Evolutionary conservation across 2,329 filamentous ascomycete genomes (phyloP).

Genomic region (Talaromyces sp.): DNA sequence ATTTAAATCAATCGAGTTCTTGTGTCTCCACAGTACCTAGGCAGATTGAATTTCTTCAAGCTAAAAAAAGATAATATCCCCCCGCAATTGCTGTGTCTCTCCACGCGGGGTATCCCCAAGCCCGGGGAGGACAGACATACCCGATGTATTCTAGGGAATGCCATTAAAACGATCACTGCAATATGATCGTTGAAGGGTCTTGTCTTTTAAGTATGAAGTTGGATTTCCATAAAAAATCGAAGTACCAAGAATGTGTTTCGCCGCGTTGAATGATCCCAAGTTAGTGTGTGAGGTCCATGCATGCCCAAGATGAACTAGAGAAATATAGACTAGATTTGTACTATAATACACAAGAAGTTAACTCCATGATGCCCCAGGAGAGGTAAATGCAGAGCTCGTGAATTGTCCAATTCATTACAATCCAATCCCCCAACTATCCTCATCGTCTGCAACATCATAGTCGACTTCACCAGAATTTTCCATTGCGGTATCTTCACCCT

Average conservation of each 20-base stretch:
- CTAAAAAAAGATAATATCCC: neutral
- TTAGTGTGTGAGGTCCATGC: no score
- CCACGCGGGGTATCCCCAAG: neutral
- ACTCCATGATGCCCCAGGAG: neutral
- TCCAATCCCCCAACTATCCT: conserved; percentile 18
- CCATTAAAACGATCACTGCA: no score
- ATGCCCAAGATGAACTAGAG: no score
- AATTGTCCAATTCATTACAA: conserved; percentile 6
- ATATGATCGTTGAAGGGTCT: no score
- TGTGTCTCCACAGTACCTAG: neutral
- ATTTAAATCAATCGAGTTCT: neutral
- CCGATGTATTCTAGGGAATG: neutral
- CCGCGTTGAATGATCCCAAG: no score
- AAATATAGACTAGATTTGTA: neutral
- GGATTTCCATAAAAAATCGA: no score
- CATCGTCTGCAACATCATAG: conserved; percentile 50
- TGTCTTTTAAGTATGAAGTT: no score
- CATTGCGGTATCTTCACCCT: conserved; percentile 35
- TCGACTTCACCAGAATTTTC: conserved; percentile 40
- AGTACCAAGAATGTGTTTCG: no score
- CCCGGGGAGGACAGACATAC: neutral
- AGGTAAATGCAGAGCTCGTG: neutral
- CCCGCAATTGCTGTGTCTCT: neutral
- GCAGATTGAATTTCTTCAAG: neutral
- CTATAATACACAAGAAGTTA: neutral